These are phyloP conservation scores for Colletotrichum eleusines DNA, from an alignment of 2,329 filamentous ascomycete species.

Conservation along the genomic window DNA sequence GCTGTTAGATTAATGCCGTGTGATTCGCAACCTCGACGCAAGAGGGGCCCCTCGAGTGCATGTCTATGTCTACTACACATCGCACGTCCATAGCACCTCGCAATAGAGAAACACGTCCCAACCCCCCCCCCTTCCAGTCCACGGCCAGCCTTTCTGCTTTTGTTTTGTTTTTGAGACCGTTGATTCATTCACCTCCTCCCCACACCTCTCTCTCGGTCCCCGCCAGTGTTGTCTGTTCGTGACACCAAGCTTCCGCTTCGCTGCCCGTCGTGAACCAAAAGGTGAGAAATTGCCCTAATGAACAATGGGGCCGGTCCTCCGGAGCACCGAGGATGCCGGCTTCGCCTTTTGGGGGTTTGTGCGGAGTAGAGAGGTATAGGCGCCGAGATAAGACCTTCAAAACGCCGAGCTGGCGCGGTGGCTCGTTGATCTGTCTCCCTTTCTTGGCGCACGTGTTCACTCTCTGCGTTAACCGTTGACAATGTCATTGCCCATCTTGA, in stretches of 20 bases:
- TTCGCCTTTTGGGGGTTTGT: background rate
- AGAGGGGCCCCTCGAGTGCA: background rate
- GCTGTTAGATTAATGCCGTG: background rate
- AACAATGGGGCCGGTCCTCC: background rate
- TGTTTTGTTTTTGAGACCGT: constrained; percentile 16
- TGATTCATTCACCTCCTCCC: constrained; percentile 2
- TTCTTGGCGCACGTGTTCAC: background rate
- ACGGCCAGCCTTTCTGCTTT: background rate
- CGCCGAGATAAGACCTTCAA: constrained; percentile 9
- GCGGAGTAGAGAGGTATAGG: background rate
- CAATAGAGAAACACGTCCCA: background rate
- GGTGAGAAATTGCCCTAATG: constrained; percentile 6
- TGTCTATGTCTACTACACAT: background rate
- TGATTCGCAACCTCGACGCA: constrained; percentile 19
- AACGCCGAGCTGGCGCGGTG: background rate
- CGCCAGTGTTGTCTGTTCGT: background rate
- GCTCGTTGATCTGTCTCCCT: background rate
- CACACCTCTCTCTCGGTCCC: background rate
- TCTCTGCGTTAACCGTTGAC: background rate
- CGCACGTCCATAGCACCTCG: no score
- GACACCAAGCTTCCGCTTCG: constrained; percentile 19
- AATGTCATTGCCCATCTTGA: constrained; percentile 2
- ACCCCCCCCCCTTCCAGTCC: background rate
- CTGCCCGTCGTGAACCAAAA: background rate
- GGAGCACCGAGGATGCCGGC: constrained; percentile 8